phyloP scores from a whole-genome alignment of 768 basidiomycete species.

The Cytidiella melzeri region DNA sequence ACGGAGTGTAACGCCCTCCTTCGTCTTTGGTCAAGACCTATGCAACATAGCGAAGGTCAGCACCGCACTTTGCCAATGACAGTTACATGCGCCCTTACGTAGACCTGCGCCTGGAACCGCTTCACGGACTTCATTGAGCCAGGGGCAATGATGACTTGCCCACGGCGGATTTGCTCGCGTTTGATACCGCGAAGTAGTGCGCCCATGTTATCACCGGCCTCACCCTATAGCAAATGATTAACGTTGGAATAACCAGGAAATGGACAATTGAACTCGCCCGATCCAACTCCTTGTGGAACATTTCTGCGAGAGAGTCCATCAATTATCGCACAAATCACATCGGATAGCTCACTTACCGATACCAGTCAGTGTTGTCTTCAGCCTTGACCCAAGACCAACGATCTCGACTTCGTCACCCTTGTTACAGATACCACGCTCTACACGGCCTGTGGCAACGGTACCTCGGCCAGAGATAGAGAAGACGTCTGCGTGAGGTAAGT shows the following conservation, averaged over 20 bases:
- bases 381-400: constrained; percentile 69
- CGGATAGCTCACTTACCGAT: constrained; percentile 50
- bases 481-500: constrained; percentile 47
- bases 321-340: background rate
- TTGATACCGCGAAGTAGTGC: constrained; percentile 94
- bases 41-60: background rate
- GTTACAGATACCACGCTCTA: constrained; percentile 84
- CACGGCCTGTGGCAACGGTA: constrained; percentile 93
- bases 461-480: constrained; percentile 99
- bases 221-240: constrained; percentile 47
- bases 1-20: constrained; percentile 83
- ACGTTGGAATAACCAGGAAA: constrained; percentile 1
- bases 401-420: constrained; percentile 96
- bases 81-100: constrained; percentile 39
- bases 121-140: constrained; percentile 91
- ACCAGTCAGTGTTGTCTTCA: constrained; percentile 95
- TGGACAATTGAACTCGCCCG: constrained; percentile 43
- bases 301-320: constrained; percentile 48
- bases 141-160: constrained; percentile 85
- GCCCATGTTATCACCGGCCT: constrained; percentile 99
- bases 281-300: constrained; percentile 99
- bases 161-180: constrained; percentile 91
- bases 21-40: constrained; percentile 85
- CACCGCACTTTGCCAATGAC: background rate
- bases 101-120: constrained; percentile 92